Conservation (phyloP, 768 basidiomycete genomes). For the Naganishia randhawae region DNA sequence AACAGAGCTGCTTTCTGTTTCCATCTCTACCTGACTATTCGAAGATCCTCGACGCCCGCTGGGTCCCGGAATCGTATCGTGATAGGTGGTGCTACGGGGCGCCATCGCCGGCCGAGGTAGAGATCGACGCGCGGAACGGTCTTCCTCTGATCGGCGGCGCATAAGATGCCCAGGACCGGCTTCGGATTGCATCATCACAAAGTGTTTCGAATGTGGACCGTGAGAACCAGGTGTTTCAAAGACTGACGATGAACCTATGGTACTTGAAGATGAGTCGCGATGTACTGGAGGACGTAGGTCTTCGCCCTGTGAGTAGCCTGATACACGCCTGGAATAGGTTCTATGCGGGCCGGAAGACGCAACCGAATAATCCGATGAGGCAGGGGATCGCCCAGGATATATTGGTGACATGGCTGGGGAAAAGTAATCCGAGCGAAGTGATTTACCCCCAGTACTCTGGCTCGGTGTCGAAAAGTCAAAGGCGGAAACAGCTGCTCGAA, state of each 20-base stretch:
- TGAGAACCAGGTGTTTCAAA: constrained; percentile 12
- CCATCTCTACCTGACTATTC: constrained; percentile 26
- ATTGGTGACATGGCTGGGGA: constrained; percentile 25
- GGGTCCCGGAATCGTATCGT: constrained; percentile 29
- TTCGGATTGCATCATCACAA: constrained; percentile 11
- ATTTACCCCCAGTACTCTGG: constrained; percentile 2
- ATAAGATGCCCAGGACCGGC: constrained; percentile 29
- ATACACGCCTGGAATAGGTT: constrained; percentile 11
- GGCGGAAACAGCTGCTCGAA: constrained; percentile 64
- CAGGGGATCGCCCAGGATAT: constrained; percentile 13
- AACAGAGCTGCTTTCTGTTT: constrained; percentile 35
- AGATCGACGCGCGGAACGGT: constrained; percentile 21
- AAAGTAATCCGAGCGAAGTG: constrained; percentile 28
- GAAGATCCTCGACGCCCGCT: not conserved
- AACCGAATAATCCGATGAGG: constrained; percentile 12
- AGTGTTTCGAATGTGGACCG: constrained; percentile 22
- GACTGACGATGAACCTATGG: constrained; percentile 15
- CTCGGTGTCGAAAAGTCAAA: constrained; percentile 39
- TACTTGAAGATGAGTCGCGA: constrained; percentile 20
- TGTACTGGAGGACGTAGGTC: constrained; percentile 1
- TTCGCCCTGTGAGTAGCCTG: not conserved
- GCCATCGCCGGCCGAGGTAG: constrained; percentile 56
- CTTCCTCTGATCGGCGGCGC: constrained; percentile 48
- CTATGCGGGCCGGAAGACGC: constrained; percentile 3
- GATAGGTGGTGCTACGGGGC: constrained; percentile 56